Percentiles rank a stretch among this genome's conserved stretches.
Conservation (phyloP, 192 early-diverging fungal genomes). For the Coemansia reversa region DNA sequence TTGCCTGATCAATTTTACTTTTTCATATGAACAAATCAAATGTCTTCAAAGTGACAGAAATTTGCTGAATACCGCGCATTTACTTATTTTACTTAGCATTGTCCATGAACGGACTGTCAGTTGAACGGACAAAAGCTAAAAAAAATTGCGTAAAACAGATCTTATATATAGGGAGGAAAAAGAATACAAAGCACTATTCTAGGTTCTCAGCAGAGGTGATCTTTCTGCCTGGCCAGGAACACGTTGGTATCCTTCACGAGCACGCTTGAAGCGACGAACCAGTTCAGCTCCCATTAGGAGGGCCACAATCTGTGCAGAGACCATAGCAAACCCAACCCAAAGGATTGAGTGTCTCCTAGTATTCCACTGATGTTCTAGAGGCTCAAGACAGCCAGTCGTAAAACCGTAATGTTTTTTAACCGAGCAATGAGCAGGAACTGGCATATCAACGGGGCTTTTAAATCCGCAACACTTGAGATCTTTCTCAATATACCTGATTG, state of each 20-base stretch:
- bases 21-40: too few relatives aligned
- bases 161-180: too few relatives aligned
- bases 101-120: too few relatives aligned
- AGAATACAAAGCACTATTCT: too few relatives aligned
- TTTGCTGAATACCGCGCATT: too few relatives aligned
- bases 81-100: too few relatives aligned
- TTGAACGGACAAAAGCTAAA: too few relatives aligned
- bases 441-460: constrained; percentile 43
- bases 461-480: constrained; percentile 58
- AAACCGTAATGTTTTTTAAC: constrained; percentile 46
- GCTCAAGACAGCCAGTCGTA: constrained; percentile 22
- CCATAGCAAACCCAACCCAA: constrained; percentile 32
- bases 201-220: constrained; percentile 30
- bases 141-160: too few relatives aligned
- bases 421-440: constrained; percentile 43
- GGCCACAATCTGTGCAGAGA: constrained; percentile 35
- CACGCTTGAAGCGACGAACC: constrained; percentile 35
- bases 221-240: constrained; percentile 25
- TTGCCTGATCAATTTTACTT: too few relatives aligned
- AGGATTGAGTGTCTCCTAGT: constrained; percentile 8
- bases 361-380: constrained; percentile 32
- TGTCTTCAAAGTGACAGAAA: too few relatives aligned
- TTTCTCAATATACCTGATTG: constrained; percentile 52
- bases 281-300: constrained; percentile 44
- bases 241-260: constrained; percentile 31